Evolutionary conservation across 345 rosid genomes (phyloP).

Genomic region (Eucalyptus tenuipes): DNA sequence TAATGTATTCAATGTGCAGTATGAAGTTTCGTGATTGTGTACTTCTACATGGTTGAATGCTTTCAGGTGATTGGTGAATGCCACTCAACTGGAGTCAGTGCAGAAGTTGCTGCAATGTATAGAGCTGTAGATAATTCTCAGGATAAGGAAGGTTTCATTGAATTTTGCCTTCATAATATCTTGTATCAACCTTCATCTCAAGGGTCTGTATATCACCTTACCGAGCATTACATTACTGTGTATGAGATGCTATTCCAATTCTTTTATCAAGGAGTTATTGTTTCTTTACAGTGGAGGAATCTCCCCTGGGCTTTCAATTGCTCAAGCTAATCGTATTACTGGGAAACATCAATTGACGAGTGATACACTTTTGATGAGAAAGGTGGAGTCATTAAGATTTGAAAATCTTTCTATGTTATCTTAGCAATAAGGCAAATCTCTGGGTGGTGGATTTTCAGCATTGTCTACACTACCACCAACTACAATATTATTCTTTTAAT

Average conservation of each 20-base stretch:
- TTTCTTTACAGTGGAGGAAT: constrained; percentile 58
- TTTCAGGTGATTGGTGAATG: constrained; percentile 87
- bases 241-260: not conserved
- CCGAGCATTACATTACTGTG: not conserved
- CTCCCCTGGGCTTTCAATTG: constrained; percentile 79
- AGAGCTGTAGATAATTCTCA: constrained; percentile 25
- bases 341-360: constrained; percentile 66
- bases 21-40: not conserved
- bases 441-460: not conserved
- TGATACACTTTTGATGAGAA: constrained; percentile 60
- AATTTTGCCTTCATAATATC: constrained; percentile 67
- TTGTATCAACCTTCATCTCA: constrained; percentile 65
- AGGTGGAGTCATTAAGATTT: constrained; percentile 30
- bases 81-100: constrained; percentile 51
- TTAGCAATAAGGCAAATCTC: not conserved
- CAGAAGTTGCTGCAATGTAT: constrained; percentile 61
- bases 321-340: constrained; percentile 55
- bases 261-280: constrained; percentile 5
- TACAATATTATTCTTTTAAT: not conserved
- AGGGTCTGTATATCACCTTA: constrained; percentile 33
- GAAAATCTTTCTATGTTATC: not conserved
- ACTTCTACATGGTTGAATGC: not conserved
- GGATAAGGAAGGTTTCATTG: constrained; percentile 64
- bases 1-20: not conserved
- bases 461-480: not conserved